Conservation (phyloP, 352 stramenopile genomes). For the Aphanomyces stellatus region DNA sequence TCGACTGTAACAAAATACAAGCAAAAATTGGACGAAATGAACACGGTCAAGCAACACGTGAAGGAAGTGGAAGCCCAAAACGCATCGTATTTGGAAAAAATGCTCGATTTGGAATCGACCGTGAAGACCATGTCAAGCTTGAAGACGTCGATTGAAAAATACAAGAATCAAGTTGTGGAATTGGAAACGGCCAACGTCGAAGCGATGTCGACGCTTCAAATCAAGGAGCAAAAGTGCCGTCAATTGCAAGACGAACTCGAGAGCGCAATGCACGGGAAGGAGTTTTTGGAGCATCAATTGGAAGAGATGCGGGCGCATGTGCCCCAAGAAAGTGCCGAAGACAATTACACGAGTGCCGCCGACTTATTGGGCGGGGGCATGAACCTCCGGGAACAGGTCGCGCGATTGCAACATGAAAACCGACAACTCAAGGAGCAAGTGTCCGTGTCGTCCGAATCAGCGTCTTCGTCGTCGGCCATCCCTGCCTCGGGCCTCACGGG, state of each 20-base stretch:
- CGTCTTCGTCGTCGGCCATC: not conserved
- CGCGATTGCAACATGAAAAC: constrained; percentile 70
- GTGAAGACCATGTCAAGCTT: constrained; percentile 80
- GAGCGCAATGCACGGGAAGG: constrained; percentile 64
- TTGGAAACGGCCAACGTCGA: constrained; percentile 77
- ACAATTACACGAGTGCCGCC: constrained; percentile 14
- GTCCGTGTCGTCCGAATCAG: not conserved
- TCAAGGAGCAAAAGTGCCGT: constrained; percentile 76
- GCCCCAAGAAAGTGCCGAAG: constrained; percentile 4
- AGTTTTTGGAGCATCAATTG: constrained; percentile 79
- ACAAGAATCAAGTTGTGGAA: constrained; percentile 86
- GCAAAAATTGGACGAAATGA: constrained; percentile 82
- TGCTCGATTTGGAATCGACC: constrained; percentile 76
- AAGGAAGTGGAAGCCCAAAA: constrained; percentile 75
- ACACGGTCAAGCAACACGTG: constrained; percentile 56
- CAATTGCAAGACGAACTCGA: constrained; percentile 81
- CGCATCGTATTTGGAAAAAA: constrained; percentile 72
- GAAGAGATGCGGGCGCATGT: constrained; percentile 68
- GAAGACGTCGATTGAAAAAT: constrained; percentile 69
- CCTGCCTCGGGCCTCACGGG: constrained; percentile 35
- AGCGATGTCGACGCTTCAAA: constrained; percentile 55
- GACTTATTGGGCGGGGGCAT: constrained; percentile 12
- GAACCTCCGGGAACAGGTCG: constrained; percentile 27
- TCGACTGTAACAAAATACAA: constrained; percentile 77
- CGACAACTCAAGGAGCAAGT: constrained; percentile 36